Percentiles rank a stretch among this genome's conserved stretches.
phyloP scores from a whole-genome alignment of 441 rosid genomes.

The Euphorbia corollata region DNA sequence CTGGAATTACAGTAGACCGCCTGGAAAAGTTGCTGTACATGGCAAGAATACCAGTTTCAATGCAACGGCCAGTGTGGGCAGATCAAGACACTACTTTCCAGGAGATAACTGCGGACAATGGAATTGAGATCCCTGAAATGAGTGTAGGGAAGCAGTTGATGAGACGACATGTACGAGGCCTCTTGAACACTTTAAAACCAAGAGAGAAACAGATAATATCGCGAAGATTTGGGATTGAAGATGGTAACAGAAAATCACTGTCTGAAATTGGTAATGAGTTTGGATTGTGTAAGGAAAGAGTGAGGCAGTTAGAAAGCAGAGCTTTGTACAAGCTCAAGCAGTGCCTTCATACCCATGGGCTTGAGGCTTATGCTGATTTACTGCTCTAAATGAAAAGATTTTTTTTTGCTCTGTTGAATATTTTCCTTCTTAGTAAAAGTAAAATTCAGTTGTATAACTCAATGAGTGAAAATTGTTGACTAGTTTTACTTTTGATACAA shows the following conservation, averaged over 20 bases:
- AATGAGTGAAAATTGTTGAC: not conserved
- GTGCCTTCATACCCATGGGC: slow-evolving; percentile 46
- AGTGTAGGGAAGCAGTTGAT: slow-evolving; percentile 55
- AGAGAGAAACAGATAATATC: slow-evolving; percentile 68
- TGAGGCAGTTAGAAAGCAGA: slow-evolving; percentile 67
- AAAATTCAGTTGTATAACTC: not conserved
- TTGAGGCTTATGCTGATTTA: slow-evolving; percentile 52
- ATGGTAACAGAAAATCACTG: slow-evolving; percentile 49
- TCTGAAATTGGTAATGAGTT: slow-evolving; percentile 56
- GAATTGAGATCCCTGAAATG: slow-evolving; percentile 50
- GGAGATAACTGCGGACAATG: slow-evolving; percentile 71
- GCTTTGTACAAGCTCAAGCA: slow-evolving; percentile 71
- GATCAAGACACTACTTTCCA: slow-evolving; percentile 69
- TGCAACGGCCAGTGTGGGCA: slow-evolving; percentile 70
- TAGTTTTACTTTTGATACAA: too few species aligned
- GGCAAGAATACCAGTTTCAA: slow-evolving; percentile 58
- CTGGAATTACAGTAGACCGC: slow-evolving; percentile 54
- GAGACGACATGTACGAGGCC: slow-evolving; percentile 59
- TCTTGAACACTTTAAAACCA: slow-evolving; percentile 45
- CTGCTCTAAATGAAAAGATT: slow-evolving; percentile 34
- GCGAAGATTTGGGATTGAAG: slow-evolving; percentile 73
- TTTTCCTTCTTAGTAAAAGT: too few species aligned
- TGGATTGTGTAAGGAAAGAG: slow-evolving; percentile 70
- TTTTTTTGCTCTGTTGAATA: not conserved
- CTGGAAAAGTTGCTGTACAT: slow-evolving; percentile 42